Evolutionary conservation across 768 basidiomycete genomes (phyloP).

Genomic region (Suillus weaverae): DNA sequence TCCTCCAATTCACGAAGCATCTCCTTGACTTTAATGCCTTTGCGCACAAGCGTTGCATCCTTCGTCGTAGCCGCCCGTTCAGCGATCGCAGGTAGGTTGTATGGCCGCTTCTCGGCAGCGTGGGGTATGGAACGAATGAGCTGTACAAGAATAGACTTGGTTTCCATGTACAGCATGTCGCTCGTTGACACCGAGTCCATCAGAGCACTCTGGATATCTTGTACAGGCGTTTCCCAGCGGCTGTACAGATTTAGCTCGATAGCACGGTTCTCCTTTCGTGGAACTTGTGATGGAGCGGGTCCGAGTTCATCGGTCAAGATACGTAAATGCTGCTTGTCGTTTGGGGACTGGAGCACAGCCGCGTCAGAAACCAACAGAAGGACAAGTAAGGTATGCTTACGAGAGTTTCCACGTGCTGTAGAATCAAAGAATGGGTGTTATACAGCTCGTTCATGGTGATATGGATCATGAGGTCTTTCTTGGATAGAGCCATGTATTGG

Average conservation of each 20-base stretch:
- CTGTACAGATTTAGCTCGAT: constrained; percentile 92
- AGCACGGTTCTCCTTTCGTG: constrained; percentile 95
- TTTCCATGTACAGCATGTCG: constrained; percentile 99
- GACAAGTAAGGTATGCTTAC: constrained; percentile 47
- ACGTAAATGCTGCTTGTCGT: constrained; percentile 96
- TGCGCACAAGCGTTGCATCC: constrained; percentile 92
- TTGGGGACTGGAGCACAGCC: constrained; percentile 68
- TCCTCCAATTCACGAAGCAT: constrained; percentile 97
- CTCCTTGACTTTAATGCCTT: constrained; percentile 99
- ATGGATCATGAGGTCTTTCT: constrained; percentile 97
- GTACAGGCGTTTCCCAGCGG: constrained; percentile 99
- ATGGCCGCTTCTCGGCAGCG: constrained; percentile 80
- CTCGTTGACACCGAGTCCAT: constrained; percentile 97
- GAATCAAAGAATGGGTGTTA: constrained; percentile 94
- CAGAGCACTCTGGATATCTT: constrained; percentile 93
- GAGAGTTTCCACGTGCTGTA: constrained; percentile 92
- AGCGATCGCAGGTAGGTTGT: constrained; percentile 85
- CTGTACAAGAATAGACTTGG: constrained; percentile 98
- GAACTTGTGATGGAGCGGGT: constrained; percentile 89
- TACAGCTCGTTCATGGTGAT: constrained; percentile 99
- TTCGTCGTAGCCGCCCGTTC: constrained; percentile 97
- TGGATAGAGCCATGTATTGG: constrained; percentile 99
- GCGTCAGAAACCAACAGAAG: constrained; percentile 2
- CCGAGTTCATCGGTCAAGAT: constrained; percentile 97
- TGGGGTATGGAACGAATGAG: constrained; percentile 93